Conservation (phyloP, 257 asterid species). For the Rehmannia glutinosa region DNA sequence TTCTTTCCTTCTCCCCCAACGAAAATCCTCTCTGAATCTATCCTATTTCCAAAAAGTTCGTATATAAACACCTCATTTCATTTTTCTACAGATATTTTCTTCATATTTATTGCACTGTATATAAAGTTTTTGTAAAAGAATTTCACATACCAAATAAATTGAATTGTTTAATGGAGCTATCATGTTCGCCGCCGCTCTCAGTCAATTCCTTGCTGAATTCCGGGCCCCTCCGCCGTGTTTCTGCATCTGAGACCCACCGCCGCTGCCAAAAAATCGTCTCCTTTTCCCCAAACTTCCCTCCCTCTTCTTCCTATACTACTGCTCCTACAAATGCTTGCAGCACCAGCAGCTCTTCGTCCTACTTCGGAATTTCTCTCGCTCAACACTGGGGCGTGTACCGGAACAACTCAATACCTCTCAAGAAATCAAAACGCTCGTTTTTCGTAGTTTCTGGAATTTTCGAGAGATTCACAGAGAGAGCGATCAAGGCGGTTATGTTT, state of each 20-base stretch:
- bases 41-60: not conserved
- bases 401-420: constrained; percentile 5
- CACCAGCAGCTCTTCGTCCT: constrained; percentile 46
- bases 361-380: constrained; percentile 49
- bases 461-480: constrained; percentile 90
- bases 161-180: constrained; percentile 38
- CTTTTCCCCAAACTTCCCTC: constrained; percentile 20
- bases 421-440: constrained; percentile 40
- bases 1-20: constrained; percentile 5
- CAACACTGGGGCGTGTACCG: constrained; percentile 14
- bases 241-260: constrained; percentile 27
- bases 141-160: not conserved
- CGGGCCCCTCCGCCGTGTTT: constrained; percentile 36
- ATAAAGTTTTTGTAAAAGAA: not conserved
- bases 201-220: constrained; percentile 44
- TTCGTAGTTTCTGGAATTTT: constrained; percentile 62
- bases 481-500: constrained; percentile 87
- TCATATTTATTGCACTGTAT: not conserved
- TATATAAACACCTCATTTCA: not conserved
- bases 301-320: constrained; percentile 22
- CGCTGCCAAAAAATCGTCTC: constrained; percentile 31
- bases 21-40: not conserved
- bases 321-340: constrained; percentile 22
- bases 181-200: constrained; percentile 73
- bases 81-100: not conserved